Evolutionary conservation across 2,329 filamentous ascomycete species (phyloP), one percentile per base, ranked within the genome.

Genomic region (Cordyceps pruinosa): DNA sequence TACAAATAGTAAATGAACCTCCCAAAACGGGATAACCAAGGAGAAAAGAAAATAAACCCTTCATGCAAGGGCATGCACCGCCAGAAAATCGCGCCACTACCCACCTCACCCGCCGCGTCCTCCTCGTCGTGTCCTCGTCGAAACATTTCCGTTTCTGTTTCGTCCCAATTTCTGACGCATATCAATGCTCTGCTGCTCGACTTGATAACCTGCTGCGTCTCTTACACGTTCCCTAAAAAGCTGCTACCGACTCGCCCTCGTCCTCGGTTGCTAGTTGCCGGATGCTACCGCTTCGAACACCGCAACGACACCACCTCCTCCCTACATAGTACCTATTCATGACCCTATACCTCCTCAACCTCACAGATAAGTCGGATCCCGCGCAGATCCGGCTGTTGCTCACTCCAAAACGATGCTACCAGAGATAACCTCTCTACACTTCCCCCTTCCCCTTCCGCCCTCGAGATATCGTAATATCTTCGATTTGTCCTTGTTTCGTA

Each of bases 71-170:
- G n/a, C 25, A 26, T 35, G 28, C 10, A 41, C 30, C 9, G 35
- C 15, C 21, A 53, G 7, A 45, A 15, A 28, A 41, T 56, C 41
- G 42, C 34, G 52, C 52, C 52, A 56, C 25, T 48, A 47, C 52
- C 52, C 42, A 47, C 52, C n/a, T n/a, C n/a, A n/a, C n/a, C n/a
- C n/a, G n/a, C n/a, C n/a, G n/a, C n/a, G n/a, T n/a, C n/a, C n/a
- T 10, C 9, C 10, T 4, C 44, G n/a, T 13, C 21, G 35, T 21
- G 12, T 52, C 37, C 23, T 17, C 30, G 28, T 46, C 51, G 32
- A 54, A 56, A 56, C 52, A 48, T 48, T 47, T 39, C 42, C 44
- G 44, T 56, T 56, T 47, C 34, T 47, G 52, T 48, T 56, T 56
- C 52, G 35, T 48, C 52, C 41, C 32, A 47, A 42, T 23, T 37